Base-by-base conservation (phyloP, 2,329 filamentous ascomycete genomes). In the Aschersonia sp. region DNA sequence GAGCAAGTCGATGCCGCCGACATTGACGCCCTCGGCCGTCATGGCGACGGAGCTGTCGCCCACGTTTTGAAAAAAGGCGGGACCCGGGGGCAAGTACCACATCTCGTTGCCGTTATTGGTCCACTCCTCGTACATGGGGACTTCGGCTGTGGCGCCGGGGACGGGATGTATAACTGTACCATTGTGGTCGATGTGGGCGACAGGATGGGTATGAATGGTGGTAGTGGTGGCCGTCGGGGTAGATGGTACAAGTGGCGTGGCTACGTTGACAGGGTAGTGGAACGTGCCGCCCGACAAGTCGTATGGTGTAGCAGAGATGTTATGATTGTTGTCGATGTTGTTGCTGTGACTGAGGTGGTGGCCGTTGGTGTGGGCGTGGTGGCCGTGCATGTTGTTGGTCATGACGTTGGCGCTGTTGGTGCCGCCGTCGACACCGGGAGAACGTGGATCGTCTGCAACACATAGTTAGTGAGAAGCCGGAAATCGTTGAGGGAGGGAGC, bases 1-100 rank as follows among this genome's bases (percentile, higher is more conserved):
- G 11, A 84, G 69, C 54, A 84, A 58, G 57, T 84, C 80, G 33
- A 83, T 67, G 0, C 80, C 80, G 8, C 78, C 79, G 2, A 83
- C 75, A 54, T 81, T 81, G 45, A 83, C 75, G 31, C 79, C 79
- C 54, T 83, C 79, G 7, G 79, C 76, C 3, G 78, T 82, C 75
- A 82, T 81, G 42, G 77, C 77, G 8, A 82, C 77, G 6, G 70
- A 70, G 35, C 71, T 70, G 52, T 78, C 77, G 50, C 75, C 75
- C 56, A 81, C 70, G 57, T 79, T 81, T 56, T 81, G 77, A 61
- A 79, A 82, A 49, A 83, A 78, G 5, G 77, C 78, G 2, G 78
- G 69, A 0, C 79, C 79, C 0, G 79, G 69, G 0, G 79, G 78
- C 1, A 83, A 67, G 56, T 82, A 83, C 79, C 79, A 83, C 74